phyloP scores from a whole-genome alignment of 345 rosid genomes.

The Eucalyptus polyanthemos region DNA sequence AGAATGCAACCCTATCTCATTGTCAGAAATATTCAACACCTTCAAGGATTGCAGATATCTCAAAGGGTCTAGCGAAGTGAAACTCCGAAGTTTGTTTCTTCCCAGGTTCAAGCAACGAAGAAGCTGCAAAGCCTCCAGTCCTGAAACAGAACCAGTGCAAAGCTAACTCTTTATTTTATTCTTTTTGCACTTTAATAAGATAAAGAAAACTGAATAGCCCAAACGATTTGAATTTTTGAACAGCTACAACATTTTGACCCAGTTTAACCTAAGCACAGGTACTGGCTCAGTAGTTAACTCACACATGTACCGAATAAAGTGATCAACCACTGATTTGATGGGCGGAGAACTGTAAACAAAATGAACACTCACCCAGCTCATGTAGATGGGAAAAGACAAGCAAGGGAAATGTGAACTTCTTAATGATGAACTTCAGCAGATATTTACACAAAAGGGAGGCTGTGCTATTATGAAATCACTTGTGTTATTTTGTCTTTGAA shows the following conservation, averaged over 20 bases:
- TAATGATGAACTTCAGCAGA: no score
- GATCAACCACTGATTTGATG: background rate
- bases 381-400: background rate
- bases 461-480: no score
- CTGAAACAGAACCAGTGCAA: conserved; percentile 21
- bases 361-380: background rate
- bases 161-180: background rate
- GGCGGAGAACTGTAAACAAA: background rate
- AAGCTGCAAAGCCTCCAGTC: conserved; percentile 38
- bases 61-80: conserved; percentile 66
- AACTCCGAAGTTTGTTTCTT: conserved; percentile 51
- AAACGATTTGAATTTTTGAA: background rate
- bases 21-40: conserved; percentile 68
- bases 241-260: background rate
- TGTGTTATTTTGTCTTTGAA: no score
- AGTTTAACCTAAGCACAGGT: background rate
- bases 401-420: background rate
- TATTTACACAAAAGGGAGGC: no score
- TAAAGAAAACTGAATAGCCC: background rate
- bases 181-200: background rate
- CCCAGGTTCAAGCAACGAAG: conserved; percentile 62
- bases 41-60: conserved; percentile 50
- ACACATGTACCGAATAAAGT: background rate
- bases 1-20: conserved; percentile 78
- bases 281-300: background rate